Percentiles rank a stretch among this genome's conserved stretches.
These are phyloP conservation scores for Zanthoxylum bungeanum DNA, from an alignment of 345 rosid species.

Conservation along the genomic window DNA sequence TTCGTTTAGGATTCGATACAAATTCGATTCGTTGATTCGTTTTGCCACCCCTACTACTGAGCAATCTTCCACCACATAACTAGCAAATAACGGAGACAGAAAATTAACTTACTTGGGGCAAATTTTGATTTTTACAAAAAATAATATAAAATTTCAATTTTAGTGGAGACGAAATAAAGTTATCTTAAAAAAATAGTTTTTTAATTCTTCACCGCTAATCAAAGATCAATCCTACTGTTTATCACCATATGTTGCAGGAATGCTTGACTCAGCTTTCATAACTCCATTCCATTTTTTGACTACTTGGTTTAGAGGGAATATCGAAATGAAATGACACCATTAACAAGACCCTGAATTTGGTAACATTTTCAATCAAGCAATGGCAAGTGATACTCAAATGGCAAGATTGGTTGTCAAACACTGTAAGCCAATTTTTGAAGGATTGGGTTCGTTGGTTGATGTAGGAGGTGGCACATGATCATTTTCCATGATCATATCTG, in stretches of 20 bases:
- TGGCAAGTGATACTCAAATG: slow-evolving; percentile 42
- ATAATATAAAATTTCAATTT: slow-evolving; percentile 24
- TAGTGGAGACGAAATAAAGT: too few species aligned
- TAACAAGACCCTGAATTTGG: slow-evolving; percentile 24
- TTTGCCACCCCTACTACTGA: too few species aligned
- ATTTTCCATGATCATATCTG: slow-evolving; percentile 9
- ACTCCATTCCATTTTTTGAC: slow-evolving; percentile 32
- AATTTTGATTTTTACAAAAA: slow-evolving; percentile 28
- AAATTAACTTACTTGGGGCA: slow-evolving; percentile 41
- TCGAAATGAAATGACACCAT: too few species aligned
- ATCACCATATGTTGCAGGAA: slow-evolving; percentile 27
- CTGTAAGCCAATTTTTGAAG: slow-evolving; percentile 16
- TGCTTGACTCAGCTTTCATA: slow-evolving; percentile 26
- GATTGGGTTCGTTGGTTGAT: slow-evolving; percentile 25
- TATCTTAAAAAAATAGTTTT: too few species aligned
- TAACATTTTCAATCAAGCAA: slow-evolving; percentile 25
- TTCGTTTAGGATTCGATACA: too few species aligned
- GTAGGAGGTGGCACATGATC: slow-evolving; percentile 28
- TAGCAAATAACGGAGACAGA: slow-evolving; percentile 34
- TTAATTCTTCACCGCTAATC: slow-evolving; percentile 36
- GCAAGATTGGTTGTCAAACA: slow-evolving; percentile 8
- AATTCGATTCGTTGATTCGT: too few species aligned
- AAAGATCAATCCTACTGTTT: slow-evolving; percentile 29
- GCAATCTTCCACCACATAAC: too few species aligned
- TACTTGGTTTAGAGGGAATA: slow-evolving; percentile 29